Evolutionary conservation across 805 yeast species (phyloP), one percentile per base, ranked within the genome.

Genomic region (Candida loeiensis): DNA sequence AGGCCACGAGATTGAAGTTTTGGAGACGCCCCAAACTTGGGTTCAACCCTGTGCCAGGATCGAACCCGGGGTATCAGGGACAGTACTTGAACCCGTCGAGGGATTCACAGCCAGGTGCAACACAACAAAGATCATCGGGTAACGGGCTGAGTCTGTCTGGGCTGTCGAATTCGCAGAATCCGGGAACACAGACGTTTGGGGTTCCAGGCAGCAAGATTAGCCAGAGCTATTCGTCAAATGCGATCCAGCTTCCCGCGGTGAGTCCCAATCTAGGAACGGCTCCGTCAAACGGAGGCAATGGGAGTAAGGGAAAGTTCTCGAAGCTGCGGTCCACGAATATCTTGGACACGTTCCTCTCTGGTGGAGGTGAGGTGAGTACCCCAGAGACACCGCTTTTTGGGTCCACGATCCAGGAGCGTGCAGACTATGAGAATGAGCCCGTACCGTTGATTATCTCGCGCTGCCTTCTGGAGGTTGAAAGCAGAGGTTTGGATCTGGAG

Each of bases 401-500:
- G 25, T 69, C 79, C 7, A 71, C 88, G 1, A 69, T 91, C 39
- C 82, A 80, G 43, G 69, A 73, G 40, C 70, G 95, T 38, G 73
- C 85, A 11, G 63, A 65, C 12, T 70, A 62, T 48, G 99, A 91
- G 55, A 71, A 74, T 12, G 67, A 75, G 21, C 48, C 57, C 8
- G 73, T 87, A 8, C 99, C 99, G 9, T 61, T 77, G 48, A 75
- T 93, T 20, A 74, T 93, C 8, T 67, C 81, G 9, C 70, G 77
- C 42, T 87, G 96, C 62, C 63, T 89, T 4, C 66, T 70, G 17
- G 93, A 83, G 50, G 88, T 93, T 39, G 96, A 91, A 63, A 55
- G 56, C 5, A 69, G 87, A 43, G 96, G 95, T 4, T 61, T 90
- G 49, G 79, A 74, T 28, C 65, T 72, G 45, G 98, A 90, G 61